Conservation (phyloP, 495 filamentous ascomycete species). For the Pyronema domesticum region DNA sequence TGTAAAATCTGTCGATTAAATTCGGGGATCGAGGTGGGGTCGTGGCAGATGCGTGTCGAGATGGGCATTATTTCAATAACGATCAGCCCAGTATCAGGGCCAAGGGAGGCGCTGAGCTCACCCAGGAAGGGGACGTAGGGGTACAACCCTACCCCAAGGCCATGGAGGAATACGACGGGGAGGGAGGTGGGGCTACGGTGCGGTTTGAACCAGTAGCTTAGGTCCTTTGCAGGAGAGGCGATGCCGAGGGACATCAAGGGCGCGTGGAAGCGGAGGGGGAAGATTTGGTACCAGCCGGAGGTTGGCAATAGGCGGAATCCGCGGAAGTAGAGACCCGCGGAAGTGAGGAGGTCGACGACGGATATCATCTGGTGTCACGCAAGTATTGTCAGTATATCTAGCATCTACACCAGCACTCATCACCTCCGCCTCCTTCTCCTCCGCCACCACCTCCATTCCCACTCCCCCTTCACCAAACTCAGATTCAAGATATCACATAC, state of each 20-base stretch:
- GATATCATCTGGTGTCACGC: slow-evolving; percentile 20
- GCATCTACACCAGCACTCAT: background rate
- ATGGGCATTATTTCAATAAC: slow-evolving; percentile 47
- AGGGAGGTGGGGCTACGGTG: slow-evolving; percentile 32
- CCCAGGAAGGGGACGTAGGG: slow-evolving; percentile 41
- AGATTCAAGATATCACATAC: background rate
- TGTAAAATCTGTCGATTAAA: slow-evolving; percentile 34
- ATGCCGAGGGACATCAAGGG: slow-evolving; percentile 23
- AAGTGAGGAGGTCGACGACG: slow-evolving; percentile 34
- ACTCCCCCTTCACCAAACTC: background rate
- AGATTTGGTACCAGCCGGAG: slow-evolving; percentile 26
- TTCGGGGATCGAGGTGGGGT: slow-evolving; percentile 29
- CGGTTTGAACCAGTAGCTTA: slow-evolving; percentile 47
- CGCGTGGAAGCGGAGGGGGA: slow-evolving; percentile 37
- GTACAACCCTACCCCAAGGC: slow-evolving; percentile 51
- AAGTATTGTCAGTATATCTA: background rate
- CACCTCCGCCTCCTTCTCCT: background rate
- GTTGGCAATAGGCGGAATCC: slow-evolving; percentile 30
- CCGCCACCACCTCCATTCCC: background rate
- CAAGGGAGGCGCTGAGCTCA: slow-evolving; percentile 24
- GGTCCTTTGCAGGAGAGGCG: slow-evolving; percentile 30
- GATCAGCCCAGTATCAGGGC: slow-evolving; percentile 38
- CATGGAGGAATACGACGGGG: slow-evolving; percentile 49
- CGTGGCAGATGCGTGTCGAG: slow-evolving; percentile 39
- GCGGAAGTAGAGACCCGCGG: slow-evolving; percentile 26